phyloP scores from a whole-genome alignment of 148 eudicot genomes.

The Fagopyrum homotropicum region DNA sequence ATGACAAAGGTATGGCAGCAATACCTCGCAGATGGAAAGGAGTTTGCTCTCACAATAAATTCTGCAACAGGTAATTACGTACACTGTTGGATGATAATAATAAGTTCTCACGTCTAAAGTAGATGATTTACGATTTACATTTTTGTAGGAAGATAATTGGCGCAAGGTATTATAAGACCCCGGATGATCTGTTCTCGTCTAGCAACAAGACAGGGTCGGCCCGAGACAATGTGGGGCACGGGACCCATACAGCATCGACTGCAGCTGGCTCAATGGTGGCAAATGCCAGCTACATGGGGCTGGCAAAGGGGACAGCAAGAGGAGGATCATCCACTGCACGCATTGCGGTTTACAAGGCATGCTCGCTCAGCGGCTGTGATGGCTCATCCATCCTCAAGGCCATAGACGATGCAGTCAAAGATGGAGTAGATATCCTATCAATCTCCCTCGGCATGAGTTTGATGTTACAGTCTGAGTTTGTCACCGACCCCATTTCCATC shows the following conservation, averaged over 20 bases:
- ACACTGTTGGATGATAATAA: too few relatives aligned
- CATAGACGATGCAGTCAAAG: constrained; percentile 63
- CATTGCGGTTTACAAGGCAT: constrained; percentile 55
- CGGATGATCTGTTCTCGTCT: constrained; percentile 7
- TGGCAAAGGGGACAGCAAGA: constrained; percentile 46
- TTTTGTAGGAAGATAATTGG: constrained; percentile 54
- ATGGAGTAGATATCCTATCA: constrained; percentile 65
- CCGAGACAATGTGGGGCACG: constrained; percentile 52
- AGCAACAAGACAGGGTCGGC: constrained; percentile 29
- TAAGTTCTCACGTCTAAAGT: too few relatives aligned
- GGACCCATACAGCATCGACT: constrained; percentile 64
- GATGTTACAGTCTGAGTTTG: constrained; percentile 35
- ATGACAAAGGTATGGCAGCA: constrained; percentile 41
- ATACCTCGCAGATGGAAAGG: constrained; percentile 68
- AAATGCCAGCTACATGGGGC: constrained; percentile 53
- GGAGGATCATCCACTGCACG: constrained; percentile 64
- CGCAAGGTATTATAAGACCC: constrained; percentile 41
- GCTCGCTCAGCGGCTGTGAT: constrained; percentile 35
- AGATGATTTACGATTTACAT: too few relatives aligned
- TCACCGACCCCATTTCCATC: constrained; percentile 49
- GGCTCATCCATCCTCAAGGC: constrained; percentile 54
- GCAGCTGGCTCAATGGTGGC: constrained; percentile 45
- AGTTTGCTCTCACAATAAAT: constrained; percentile 52
- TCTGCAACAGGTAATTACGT: constrained; percentile 47
- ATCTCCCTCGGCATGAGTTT: constrained; percentile 49